These are phyloP conservation scores for Aspergillus sp. DNA, from an alignment of 2,329 filamentous ascomycete genomes.

Conservation along the genomic window DNA sequence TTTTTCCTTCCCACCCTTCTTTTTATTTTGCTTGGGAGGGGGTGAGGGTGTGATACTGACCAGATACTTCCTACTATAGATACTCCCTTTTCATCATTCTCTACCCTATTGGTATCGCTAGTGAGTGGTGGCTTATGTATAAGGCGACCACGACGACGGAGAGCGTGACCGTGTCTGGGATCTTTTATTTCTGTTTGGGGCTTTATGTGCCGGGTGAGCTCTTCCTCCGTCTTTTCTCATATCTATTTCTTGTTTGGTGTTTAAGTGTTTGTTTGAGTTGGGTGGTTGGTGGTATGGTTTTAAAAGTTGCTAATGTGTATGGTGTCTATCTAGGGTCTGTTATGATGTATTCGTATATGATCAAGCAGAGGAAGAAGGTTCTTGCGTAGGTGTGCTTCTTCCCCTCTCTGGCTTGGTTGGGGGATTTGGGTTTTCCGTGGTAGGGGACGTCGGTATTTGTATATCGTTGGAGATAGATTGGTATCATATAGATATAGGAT, in stretches of 20 bases:
- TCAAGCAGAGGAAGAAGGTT: conserved; percentile 29
- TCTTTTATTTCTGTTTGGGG: conserved; percentile 28
- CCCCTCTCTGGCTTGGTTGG: too few species aligned
- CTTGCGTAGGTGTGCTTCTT: conserved; percentile 2
- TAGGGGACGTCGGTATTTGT: too few species aligned
- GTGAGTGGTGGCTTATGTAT: conserved; percentile 33
- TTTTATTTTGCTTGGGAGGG: too few species aligned
- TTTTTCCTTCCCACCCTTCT: not conserved
- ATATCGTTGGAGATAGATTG: too few species aligned
- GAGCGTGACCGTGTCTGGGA: conserved; percentile 8
- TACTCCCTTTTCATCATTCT: conserved; percentile 30
- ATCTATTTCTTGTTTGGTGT: too few species aligned
- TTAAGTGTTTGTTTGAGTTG: too few species aligned
- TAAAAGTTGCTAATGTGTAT: not conserved
- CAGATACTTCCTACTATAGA: conserved; percentile 5
- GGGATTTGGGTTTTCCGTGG: too few species aligned
- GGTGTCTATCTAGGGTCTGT: conserved; percentile 19
- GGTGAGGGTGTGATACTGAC: too few species aligned
- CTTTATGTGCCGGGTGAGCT: conserved; percentile 29
- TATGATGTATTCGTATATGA: conserved; percentile 34
- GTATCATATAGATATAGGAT: too few species aligned
- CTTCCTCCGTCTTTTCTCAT: too few species aligned
- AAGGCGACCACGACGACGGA: conserved; percentile 16
- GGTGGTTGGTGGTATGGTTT: too few species aligned
- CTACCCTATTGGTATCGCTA: conserved; percentile 29